Conservation (phyloP, 2,329 filamentous ascomycete species). For the Cordyceps tenuipes region DNA sequence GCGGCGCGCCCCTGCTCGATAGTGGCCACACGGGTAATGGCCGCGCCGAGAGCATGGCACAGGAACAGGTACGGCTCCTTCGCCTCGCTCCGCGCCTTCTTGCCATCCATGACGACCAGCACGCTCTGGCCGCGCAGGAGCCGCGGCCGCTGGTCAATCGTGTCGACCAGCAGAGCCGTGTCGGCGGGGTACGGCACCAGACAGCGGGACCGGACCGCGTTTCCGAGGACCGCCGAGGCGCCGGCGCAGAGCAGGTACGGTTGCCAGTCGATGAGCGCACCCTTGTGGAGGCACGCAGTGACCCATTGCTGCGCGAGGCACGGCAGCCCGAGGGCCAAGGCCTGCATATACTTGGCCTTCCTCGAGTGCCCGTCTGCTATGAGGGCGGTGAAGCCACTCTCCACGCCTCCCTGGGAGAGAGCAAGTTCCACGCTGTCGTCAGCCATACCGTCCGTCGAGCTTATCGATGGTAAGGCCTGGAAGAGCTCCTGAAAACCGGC, state of each 20-base stretch:
- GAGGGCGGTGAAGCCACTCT: constrained; percentile 70
- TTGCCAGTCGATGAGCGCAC: constrained; percentile 61
- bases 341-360: constrained; percentile 89
- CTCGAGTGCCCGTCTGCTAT: constrained; percentile 81
- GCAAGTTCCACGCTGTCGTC: constrained; percentile 30
- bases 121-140: constrained; percentile 58
- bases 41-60: constrained; percentile 67
- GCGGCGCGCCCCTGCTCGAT: constrained; percentile 55
- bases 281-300: constrained; percentile 56
- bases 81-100: constrained; percentile 52
- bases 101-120: constrained; percentile 56
- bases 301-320: constrained; percentile 81
- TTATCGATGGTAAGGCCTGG: constrained; percentile 34
- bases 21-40: constrained; percentile 57
- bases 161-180: constrained; percentile 46
- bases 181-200: constrained; percentile 52
- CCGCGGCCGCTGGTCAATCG: constrained; percentile 51
- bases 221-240: constrained; percentile 65
- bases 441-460: constrained; percentile 22
- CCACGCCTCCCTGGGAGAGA: constrained; percentile 42
- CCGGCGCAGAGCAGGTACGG: constrained; percentile 82
- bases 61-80: constrained; percentile 73
- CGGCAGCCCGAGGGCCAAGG: constrained; percentile 79
- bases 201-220: constrained; percentile 67
- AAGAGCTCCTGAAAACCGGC: constrained; percentile 80